A percentile compares a stretch with the other conserved stretches of the same genome.
These are phyloP conservation scores for Pulveroboletus sp. DNA, from an alignment of 768 basidiomycete species.

Conservation along the genomic window DNA sequence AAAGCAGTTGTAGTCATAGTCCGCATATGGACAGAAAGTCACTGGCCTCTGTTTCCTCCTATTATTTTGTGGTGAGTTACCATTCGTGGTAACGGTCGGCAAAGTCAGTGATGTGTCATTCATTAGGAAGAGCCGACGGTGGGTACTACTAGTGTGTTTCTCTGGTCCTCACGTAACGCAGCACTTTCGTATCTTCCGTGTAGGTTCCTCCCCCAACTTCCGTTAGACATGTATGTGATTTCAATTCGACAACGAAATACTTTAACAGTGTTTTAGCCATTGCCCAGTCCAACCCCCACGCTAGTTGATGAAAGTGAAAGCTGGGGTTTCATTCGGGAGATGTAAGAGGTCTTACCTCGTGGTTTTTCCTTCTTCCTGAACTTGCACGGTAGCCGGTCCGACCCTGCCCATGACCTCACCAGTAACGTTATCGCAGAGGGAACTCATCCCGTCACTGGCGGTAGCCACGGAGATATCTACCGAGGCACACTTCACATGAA, in stretches of 20 bases:
- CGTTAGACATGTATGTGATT: not conserved
- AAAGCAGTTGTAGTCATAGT: not conserved
- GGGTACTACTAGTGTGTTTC: not conserved
- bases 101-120: not conserved
- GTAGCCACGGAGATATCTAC: conserved; percentile 22
- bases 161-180: not conserved
- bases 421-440: conserved; percentile 7
- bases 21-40: not conserved
- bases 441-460: conserved; percentile 13
- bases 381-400: conserved; percentile 8
- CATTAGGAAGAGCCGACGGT: not conserved
- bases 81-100: not conserved
- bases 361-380: not conserved
- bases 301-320: conserved; percentile 1
- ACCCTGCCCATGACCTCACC: conserved; percentile 14
- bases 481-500: conserved; percentile 13
- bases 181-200: not conserved
- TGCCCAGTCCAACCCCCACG: conserved; percentile 3
- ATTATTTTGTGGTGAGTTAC: not conserved
- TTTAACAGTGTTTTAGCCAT: not conserved
- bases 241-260: not conserved
- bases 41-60: not conserved
- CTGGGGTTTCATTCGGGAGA: conserved; percentile 3
- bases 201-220: not conserved
- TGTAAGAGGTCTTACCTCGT: conserved; percentile 1